Evolutionary conservation across 2,329 filamentous ascomycete species (phyloP).

Genomic region (Botrytis aclada): DNA sequence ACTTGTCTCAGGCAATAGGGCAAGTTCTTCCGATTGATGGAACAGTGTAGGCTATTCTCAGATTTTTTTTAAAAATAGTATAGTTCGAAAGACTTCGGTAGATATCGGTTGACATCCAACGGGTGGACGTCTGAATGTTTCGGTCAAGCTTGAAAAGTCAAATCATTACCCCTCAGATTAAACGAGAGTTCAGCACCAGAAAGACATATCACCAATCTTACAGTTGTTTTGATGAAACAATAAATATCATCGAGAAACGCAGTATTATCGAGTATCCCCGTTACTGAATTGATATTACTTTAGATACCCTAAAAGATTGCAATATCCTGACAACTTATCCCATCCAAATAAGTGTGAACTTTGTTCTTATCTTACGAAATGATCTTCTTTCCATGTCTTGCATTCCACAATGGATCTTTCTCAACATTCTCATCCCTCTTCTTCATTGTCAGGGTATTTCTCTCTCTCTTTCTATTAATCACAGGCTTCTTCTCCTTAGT

Average conservation of each 20-base stretch:
- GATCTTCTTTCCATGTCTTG: slow-evolving; percentile 12
- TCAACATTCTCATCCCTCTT: not conserved
- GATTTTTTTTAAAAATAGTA: too few species aligned
- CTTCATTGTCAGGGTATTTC: slow-evolving; percentile 2
- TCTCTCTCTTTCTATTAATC: not conserved
- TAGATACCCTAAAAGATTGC: not conserved
- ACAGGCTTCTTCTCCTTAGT: slow-evolving; percentile 1
- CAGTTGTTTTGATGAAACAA: not conserved
- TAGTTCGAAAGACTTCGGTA: not conserved
- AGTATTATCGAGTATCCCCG: not conserved
- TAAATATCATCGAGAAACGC: not conserved
- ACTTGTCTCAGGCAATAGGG: not conserved
- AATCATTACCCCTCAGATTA: not conserved
- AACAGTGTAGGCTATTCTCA: not conserved
- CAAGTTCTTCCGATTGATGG: not conserved
- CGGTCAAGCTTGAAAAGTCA: not conserved
- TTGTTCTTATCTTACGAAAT: not conserved
- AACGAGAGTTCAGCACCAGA: not conserved
- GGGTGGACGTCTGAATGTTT: not conserved
- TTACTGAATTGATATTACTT: not conserved
- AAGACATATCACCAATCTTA: not conserved
- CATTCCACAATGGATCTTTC: slow-evolving; percentile 6
- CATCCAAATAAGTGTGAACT: not conserved
- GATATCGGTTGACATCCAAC: not conserved
- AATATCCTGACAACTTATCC: not conserved